Base-by-base conservation (phyloP, 1,284 basidiomycete genomes). In the Lentinula novae-zelandiae region DNA sequence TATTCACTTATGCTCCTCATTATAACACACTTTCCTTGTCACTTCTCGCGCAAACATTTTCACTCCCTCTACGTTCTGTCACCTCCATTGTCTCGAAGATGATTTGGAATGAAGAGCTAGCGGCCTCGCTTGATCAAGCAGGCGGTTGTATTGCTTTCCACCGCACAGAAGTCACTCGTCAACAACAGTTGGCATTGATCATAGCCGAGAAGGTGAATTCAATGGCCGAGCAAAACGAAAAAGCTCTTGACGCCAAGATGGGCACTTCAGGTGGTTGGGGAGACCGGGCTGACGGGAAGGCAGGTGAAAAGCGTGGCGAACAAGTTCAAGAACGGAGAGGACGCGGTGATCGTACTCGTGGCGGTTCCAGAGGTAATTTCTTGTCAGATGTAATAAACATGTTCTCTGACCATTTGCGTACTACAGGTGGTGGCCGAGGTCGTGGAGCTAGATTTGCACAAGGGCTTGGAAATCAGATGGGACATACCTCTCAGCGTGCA, bases 91-190 rank as follows among this genome's bases (percentile, higher is more conserved):
- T 98, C 53, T 96, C 93, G 52, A 94, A 95, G 77, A 98, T 99
- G 97, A 98, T 99, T 70, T 98, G 96, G 95, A 95, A 86, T 69
- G 97, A 98, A 72, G 96, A 98, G 73, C 81, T 99, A 13, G 83
- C 92, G 0, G 97, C 96, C 1, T 96, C 94, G 36, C 81, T 99
- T 61, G 97, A 99, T 73, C 93, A 93, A 72, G 87, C 92, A 17
- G 87, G 87, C 57, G 85, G 87, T 59, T 93, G 96, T 51, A 81
- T 97, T 56, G 87, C 96, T 54, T 94, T 98, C 81, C 92, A 96
- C 73, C 87, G 92, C 58, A 85, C 94, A 58, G 95, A 98, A 69
- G 83, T 95, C 50, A 86, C 92, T 36, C 89, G 93, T 60, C 82
- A 92, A n/a, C 96, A 99, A 75, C 89, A 95, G 70, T 79, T 97